A percentile compares a stretch with the other conserved stretches of the same genome.
These are phyloP conservation scores for Saccharomyces uvarum DNA, from an alignment of 1,139 yeast species.

Conservation along the genomic window DNA sequence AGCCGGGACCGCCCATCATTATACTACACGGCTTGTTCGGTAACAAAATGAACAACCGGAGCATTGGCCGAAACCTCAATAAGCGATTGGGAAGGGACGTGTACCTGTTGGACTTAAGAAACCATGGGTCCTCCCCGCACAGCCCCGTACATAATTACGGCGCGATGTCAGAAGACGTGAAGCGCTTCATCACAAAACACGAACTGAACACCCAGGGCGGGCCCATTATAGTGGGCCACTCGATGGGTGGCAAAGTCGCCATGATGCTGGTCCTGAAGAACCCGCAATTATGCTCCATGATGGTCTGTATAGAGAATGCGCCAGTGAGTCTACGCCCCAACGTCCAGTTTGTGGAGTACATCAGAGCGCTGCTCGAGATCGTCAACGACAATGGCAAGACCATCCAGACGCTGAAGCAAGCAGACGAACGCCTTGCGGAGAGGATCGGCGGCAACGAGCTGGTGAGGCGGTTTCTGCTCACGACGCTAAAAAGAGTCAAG, in stretches of 20 bases:
- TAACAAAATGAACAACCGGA: constrained; percentile 64
- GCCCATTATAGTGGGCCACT: constrained; percentile 79
- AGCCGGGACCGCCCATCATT: constrained; percentile 47
- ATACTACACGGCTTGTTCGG: constrained; percentile 90
- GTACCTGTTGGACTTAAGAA: constrained; percentile 74
- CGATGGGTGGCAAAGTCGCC: constrained; percentile 95
- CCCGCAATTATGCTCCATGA: constrained; percentile 55
- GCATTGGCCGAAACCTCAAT: constrained; percentile 51
- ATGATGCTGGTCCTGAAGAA: constrained; percentile 76
- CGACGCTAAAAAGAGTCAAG: constrained; percentile 44
- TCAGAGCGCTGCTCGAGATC: constrained; percentile 52
- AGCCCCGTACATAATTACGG: constrained; percentile 62
- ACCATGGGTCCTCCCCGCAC: constrained; percentile 91
- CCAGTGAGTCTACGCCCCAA: constrained; percentile 63
- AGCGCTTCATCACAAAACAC: constrained; percentile 50
- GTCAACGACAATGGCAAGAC: constrained; percentile 32
- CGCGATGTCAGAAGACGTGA: constrained; percentile 79
- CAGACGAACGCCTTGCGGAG: constrained; percentile 50
- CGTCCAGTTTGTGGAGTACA: constrained; percentile 58
- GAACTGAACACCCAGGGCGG: constrained; percentile 31
- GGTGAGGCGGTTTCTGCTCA: constrained; percentile 63
- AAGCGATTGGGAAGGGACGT: constrained; percentile 39
- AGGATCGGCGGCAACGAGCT: constrained; percentile 52
- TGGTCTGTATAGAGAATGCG: constrained; percentile 83
- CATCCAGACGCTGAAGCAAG: constrained; percentile 53